phyloP scores from a whole-genome alignment of 2,329 filamentous ascomycete species.

The Talaromyces sp. region DNA sequence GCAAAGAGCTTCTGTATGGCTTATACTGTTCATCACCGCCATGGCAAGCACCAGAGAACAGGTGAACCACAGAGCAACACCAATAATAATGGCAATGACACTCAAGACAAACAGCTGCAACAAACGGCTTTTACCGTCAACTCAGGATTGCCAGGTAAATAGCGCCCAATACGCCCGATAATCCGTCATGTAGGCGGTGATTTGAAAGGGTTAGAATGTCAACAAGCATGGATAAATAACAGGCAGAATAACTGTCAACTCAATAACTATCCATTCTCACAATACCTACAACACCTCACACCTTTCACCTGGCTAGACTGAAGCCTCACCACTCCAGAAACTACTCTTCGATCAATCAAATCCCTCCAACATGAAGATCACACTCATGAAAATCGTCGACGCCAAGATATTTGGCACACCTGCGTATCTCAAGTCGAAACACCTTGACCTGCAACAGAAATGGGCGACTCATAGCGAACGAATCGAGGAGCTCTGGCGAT shows the following conservation, averaged over 20 bases:
- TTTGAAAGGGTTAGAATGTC: not conserved
- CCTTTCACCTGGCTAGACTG: not conserved
- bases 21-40: not conserved
- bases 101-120: not conserved
- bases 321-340: not conserved
- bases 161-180: not conserved
- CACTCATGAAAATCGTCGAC: not conserved
- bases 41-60: not conserved
- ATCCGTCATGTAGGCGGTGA: not conserved
- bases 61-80: not conserved
- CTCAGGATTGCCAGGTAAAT: not conserved
- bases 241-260: not conserved
- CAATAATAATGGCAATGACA: not conserved
- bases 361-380: not conserved
- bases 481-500: conserved; percentile 7
- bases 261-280: not conserved
- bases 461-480: not conserved
- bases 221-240: not conserved
- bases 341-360: not conserved
- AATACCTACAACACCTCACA: not conserved
- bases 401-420: not conserved
- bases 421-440: not conserved
- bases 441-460: not conserved
- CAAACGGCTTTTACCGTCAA: not conserved
- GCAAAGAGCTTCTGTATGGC: not conserved